A percentile compares a stretch with the other conserved stretches of the same genome.
Conservation (phyloP, 2,329 filamentous ascomycete genomes). For the Pyrenochaeta sp. region DNA sequence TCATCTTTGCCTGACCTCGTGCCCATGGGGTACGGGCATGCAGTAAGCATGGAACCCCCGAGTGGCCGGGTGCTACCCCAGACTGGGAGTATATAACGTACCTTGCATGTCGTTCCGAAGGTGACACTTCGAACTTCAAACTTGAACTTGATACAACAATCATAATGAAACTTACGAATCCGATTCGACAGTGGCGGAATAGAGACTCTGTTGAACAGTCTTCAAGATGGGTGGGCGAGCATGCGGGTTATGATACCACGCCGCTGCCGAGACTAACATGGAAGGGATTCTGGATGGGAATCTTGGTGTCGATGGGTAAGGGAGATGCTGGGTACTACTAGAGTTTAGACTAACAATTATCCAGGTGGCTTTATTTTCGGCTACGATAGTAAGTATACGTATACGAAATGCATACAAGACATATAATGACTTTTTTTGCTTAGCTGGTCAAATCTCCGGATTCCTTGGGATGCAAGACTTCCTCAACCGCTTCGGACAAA, state of each 20-base stretch:
- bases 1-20: conserved; percentile 11
- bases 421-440: conserved; percentile 19
- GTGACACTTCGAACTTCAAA: background rate
- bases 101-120: background rate
- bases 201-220: conserved; percentile 22
- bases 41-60: conserved; percentile 1
- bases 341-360: conserved; percentile 7
- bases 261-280: conserved; percentile 34
- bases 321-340: background rate
- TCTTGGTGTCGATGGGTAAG: conserved; percentile 42
- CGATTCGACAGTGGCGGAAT: conserved; percentile 23
- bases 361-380: conserved; percentile 43
- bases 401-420: background rate
- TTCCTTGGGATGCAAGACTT: conserved; percentile 45
- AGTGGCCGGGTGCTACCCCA: conserved; percentile 2
- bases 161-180: conserved; percentile 25
- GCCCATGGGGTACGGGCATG: conserved; percentile 8
- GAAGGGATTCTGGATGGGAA: conserved; percentile 32
- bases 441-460: conserved; percentile 42
- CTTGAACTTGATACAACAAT: background rate
- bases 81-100: conserved; percentile 5
- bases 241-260: conserved; percentile 32
- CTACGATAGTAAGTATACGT: background rate
- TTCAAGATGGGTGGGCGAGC: conserved; percentile 24
- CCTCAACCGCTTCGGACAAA: conserved; percentile 30